These are phyloP conservation scores for Monilinia aucupariae DNA, from an alignment of 2,329 filamentous ascomycete species.

Conservation along the genomic window DNA sequence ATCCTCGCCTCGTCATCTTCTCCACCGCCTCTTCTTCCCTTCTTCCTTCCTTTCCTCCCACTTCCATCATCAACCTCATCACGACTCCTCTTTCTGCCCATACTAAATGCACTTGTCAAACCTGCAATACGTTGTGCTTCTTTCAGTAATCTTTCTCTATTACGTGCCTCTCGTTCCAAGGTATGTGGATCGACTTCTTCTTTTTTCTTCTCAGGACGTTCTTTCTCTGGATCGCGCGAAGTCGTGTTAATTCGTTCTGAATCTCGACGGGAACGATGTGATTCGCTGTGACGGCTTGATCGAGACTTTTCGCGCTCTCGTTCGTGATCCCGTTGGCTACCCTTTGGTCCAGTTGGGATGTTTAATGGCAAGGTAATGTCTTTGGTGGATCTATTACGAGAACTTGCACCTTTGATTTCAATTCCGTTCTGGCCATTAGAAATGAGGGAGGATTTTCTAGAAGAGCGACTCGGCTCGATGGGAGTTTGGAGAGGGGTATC, in stretches of 20 bases:
- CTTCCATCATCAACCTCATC: conserved; percentile 40
- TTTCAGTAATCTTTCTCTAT: conserved; percentile 60
- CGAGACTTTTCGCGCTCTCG: conserved; percentile 28
- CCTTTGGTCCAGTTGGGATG: conserved; percentile 32
- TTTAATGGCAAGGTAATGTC: conserved; percentile 29
- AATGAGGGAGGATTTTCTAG: conserved; percentile 23
- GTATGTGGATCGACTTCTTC: conserved; percentile 45
- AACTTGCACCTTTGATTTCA: conserved; percentile 34
- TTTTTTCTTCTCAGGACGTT: conserved; percentile 20
- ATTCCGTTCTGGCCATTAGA: conserved; percentile 27
- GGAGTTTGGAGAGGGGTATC: conserved; percentile 21
- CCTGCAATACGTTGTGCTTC: conserved; percentile 62
- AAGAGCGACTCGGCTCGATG: conserved; percentile 18
- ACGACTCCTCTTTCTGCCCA: conserved; percentile 41
- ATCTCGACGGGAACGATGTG: conserved; percentile 38
- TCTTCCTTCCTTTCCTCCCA: conserved; percentile 46
- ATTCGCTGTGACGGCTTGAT: conserved; percentile 23
- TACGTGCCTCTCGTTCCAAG: conserved; percentile 60
- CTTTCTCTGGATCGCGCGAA: conserved; percentile 15
- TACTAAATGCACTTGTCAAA: conserved; percentile 38
- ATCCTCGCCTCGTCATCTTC: conserved; percentile 35
- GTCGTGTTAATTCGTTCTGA: conserved; percentile 22
- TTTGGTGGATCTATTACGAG: conserved; percentile 26
- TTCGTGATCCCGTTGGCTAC: conserved; percentile 24
- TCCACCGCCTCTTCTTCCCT: conserved; percentile 25